These are phyloP conservation scores for Conringia planisiliqua DNA, from an alignment of 345 rosid genomes.

Conservation along the genomic window DNA sequence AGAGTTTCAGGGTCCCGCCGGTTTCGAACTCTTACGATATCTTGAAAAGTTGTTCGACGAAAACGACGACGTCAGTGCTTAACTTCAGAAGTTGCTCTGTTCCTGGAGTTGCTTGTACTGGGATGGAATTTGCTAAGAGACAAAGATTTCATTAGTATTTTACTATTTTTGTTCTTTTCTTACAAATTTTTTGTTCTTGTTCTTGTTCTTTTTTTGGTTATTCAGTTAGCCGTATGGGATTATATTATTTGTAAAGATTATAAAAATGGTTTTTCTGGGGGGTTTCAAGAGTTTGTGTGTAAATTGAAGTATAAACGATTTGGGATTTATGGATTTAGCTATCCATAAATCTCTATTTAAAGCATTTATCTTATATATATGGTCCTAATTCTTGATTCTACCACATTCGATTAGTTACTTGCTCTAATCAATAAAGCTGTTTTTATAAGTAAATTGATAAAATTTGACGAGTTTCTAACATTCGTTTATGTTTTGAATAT, in stretches of 20 bases:
- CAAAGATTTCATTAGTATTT: constrained; percentile 55
- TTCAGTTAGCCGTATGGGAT: background rate
- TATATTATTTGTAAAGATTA: constrained; percentile 26
- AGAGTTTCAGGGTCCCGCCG: constrained; percentile 54
- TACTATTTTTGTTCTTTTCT: background rate
- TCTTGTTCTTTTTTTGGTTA: background rate
- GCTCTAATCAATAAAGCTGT: background rate
- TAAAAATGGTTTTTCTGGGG: background rate
- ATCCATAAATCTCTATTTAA: background rate
- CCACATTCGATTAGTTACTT: background rate
- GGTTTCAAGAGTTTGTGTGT: constrained; percentile 7
- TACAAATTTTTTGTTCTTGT: background rate
- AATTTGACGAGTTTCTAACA: background rate
- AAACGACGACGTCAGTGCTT: constrained; percentile 32
- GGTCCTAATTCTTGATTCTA: background rate
- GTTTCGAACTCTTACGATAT: constrained; percentile 40
- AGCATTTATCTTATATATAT: background rate
- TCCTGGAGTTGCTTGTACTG: constrained; percentile 39
- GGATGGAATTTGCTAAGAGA: constrained; percentile 46
- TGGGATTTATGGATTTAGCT: background rate
- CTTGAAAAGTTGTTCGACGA: constrained; percentile 30
- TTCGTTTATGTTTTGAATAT: background rate
- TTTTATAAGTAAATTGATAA: background rate
- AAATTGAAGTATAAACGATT: constrained; percentile 17
- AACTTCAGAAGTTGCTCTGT: constrained; percentile 39